Evolutionary conservation across 2,329 filamentous ascomycete genomes (phyloP), one percentile per base, ranked within the genome.

Genomic region (Ophiocordyceps camponoti-saundersi): DNA sequence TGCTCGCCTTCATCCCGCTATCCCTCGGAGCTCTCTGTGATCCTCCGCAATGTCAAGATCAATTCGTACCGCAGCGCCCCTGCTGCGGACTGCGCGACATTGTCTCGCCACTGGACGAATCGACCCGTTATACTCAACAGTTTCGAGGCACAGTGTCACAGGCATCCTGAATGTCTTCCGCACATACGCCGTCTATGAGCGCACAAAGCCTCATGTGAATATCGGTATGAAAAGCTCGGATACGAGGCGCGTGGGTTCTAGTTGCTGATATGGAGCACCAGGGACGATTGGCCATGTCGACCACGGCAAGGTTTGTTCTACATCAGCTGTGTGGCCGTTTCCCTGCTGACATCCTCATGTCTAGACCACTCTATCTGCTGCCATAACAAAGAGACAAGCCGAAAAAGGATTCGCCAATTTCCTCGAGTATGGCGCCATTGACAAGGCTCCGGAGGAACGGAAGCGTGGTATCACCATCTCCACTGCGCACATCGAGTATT

Each of bases 391-490:
- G 76, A 79, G 90, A 65, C 92, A 96, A 69, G 80, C 92, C 57
- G 85, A 90, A 62, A 95, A 95, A 75, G 90, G 92, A 53, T 73
- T 86, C 59, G 92, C 92, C 64, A 88, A 71, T 71, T 98, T 92
- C 74, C 82, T 96, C 64, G 92, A 96, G 48, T 98, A 98, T 76
- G 88, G 86, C 64, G 73, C 92, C 61, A 98, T 98, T 65, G 92
- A 98, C 74, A 98, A 96, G 75, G 92, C 92, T 47, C 92, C 92
- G 55, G 92, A 98, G 71, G 92, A 98, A 79, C 85, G 92, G 64
- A 96, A 96, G 79, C 90, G 92, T 79, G 92, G 92, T 82, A 98
- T 98, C 71, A 98, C 92, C 65, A 98, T 98, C 65, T 89, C 92
- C 50, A 93, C 92, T 48, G 87, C 92, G 56, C 92, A 98, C 72